These are phyloP conservation scores for Colletotrichum tabaci DNA, from an alignment of 2,329 filamentous ascomycete species.

Conservation along the genomic window DNA sequence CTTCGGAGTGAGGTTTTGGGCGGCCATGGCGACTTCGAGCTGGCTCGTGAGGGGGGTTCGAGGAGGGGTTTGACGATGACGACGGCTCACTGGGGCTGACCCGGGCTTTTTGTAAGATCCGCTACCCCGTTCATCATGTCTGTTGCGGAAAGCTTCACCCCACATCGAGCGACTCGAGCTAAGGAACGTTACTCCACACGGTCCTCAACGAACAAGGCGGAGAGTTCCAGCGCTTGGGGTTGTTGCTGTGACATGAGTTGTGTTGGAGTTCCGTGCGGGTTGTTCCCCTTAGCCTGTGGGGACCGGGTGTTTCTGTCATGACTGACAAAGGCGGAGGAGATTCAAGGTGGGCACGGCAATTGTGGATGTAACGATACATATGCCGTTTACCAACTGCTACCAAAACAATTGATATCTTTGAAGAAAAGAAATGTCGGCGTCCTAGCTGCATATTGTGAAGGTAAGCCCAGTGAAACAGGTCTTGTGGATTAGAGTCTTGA, in stretches of 20 bases:
- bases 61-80: constrained; percentile 1
- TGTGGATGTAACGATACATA: no score
- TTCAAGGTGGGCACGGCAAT: constrained; percentile 62
- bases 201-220: background rate
- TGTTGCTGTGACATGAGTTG: constrained; percentile 2
- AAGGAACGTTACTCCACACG: constrained; percentile 22
- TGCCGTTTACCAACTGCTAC: no score
- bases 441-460: no score
- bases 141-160: constrained; percentile 21
- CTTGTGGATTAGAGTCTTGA: no score
- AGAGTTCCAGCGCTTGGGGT: background rate
- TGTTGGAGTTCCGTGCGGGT: background rate
- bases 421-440: no score
- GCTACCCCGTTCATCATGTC: background rate
- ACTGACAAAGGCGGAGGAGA: constrained; percentile 14
- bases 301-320: constrained; percentile 14
- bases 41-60: background rate
- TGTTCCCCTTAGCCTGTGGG: constrained; percentile 2
- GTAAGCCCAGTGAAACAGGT: background rate
- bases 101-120: constrained; percentile 6
- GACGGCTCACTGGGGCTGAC: background rate
- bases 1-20: constrained; percentile 12
- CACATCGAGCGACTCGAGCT: constrained; percentile 23
- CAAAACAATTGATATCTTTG: no score
- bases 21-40: constrained; percentile 6